Conservation (phyloP, 768 basidiomycete genomes). For the Kwoniella bestiolae region DNA sequence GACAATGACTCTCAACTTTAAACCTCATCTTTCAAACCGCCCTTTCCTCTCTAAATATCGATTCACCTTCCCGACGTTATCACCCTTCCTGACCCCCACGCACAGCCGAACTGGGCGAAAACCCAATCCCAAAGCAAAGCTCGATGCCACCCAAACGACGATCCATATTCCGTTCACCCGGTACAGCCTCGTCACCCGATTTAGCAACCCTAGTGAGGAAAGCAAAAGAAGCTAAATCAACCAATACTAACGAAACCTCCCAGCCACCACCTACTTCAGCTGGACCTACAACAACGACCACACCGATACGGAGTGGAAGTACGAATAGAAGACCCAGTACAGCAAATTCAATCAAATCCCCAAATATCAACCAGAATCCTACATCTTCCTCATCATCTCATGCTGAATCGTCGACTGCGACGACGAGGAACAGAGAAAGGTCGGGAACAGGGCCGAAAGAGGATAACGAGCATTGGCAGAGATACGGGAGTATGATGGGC, state of each 20-base stretch:
- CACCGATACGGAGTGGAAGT: not conserved
- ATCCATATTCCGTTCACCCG: constrained; percentile 83
- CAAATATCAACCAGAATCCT: not conserved
- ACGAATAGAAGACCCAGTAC: constrained; percentile 2
- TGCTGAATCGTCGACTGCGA: constrained; percentile 4
- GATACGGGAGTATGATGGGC: constrained; percentile 19
- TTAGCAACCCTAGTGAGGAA: constrained; percentile 83
- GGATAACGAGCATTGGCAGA: constrained; percentile 25
- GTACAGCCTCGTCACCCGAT: constrained; percentile 90
- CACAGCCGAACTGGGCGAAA: constrained; percentile 18
- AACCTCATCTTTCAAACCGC: not conserved
- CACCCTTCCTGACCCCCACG: not conserved
- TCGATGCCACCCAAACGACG: constrained; percentile 65
- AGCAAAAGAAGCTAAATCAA: constrained; percentile 65
- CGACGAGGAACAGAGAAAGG: constrained; percentile 8
- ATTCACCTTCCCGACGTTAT: not conserved
- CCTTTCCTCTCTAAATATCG: not conserved
- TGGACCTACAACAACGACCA: constrained; percentile 3
- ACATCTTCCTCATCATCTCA: not conserved
- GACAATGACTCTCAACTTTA: not conserved
- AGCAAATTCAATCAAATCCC: not conserved
- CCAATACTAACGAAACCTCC: not conserved
- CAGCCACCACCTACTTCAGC: not conserved
- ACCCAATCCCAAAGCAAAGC: constrained; percentile 12
- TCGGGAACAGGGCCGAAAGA: constrained; percentile 4